Conservation (phyloP, 2,329 filamentous ascomycete species). For the Talaromyces sp. region DNA sequence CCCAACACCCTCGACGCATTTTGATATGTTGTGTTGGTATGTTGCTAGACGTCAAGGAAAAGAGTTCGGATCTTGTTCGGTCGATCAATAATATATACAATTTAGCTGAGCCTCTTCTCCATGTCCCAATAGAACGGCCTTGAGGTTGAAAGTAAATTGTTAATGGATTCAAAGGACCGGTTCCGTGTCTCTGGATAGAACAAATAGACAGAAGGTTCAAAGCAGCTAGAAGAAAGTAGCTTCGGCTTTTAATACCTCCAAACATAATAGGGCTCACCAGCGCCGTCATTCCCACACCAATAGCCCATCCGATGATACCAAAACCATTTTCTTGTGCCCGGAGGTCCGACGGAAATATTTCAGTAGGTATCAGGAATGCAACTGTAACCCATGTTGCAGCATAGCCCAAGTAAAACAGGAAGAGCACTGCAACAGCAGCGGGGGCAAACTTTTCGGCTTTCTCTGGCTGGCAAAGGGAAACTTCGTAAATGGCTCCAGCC, state of each 20-base stretch:
- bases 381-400: conserved; percentile 51
- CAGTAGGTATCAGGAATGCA: conserved; percentile 49
- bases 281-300: conserved; percentile 53
- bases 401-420: conserved; percentile 40
- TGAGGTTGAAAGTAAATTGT: conserved; percentile 46
- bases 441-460: conserved; percentile 38
- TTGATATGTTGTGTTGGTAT: too few relatives aligned
- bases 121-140: conserved; percentile 45
- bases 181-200: conserved; percentile 52
- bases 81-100: too few relatives aligned
- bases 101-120: conserved; percentile 21
- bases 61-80: too few relatives aligned
- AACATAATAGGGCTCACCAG: conserved; percentile 53
- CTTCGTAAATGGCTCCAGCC: conserved; percentile 42
- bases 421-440: conserved; percentile 46
- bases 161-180: conserved; percentile 50
- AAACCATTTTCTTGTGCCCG: conserved; percentile 58
- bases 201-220: conserved; percentile 50
- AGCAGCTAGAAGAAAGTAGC: conserved; percentile 50
- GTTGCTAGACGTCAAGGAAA: too few relatives aligned
- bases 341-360: conserved; percentile 55
- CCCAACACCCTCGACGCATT: too few relatives aligned
- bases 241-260: conserved; percentile 41
- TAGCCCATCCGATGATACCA: conserved; percentile 56
- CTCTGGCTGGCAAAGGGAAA: conserved; percentile 30